Conservation (phyloP, 202 grass and related monocot genomes). For the Setaria viridis region DNA sequence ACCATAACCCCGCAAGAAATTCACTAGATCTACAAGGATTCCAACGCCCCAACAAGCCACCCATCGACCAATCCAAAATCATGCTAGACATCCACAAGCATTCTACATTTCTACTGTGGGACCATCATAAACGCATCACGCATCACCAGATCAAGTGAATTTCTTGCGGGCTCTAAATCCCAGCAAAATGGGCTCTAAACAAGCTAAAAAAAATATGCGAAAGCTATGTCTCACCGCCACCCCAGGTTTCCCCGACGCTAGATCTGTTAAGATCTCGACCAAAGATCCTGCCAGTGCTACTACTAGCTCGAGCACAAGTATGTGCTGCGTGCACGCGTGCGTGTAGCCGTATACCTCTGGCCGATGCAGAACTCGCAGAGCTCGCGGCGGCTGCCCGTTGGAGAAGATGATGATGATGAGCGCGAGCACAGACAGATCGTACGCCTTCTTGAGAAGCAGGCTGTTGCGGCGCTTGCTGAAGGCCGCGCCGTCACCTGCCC, state of each 20-base stretch:
- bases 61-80: slow-evolving; percentile 29
- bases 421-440: slow-evolving; percentile 70
- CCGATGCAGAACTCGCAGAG: slow-evolving; percentile 75
- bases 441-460: slow-evolving; percentile 71
- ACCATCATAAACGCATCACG: background rate
- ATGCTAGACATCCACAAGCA: background rate
- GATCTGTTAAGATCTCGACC: slow-evolving; percentile 28
- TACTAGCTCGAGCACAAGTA: too few relatives aligned
- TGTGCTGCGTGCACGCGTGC: background rate
- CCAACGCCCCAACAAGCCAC: background rate
- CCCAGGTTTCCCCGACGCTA: background rate
- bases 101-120: background rate
- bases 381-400: slow-evolving; percentile 54
- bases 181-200: background rate
- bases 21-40: slow-evolving; percentile 15
- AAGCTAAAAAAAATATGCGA: too few relatives aligned
- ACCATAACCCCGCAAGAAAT: background rate
- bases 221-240: too few relatives aligned
- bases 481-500: slow-evolving; percentile 63
- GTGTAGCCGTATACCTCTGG: slow-evolving; percentile 38
- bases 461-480: slow-evolving; percentile 75
- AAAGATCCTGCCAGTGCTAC: background rate
- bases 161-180: slow-evolving; percentile 6
- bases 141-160: background rate
- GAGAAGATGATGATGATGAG: slow-evolving; percentile 71